phyloP scores from a whole-genome alignment of 148 eudicot species.

The Rhododendron mucronatum region DNA sequence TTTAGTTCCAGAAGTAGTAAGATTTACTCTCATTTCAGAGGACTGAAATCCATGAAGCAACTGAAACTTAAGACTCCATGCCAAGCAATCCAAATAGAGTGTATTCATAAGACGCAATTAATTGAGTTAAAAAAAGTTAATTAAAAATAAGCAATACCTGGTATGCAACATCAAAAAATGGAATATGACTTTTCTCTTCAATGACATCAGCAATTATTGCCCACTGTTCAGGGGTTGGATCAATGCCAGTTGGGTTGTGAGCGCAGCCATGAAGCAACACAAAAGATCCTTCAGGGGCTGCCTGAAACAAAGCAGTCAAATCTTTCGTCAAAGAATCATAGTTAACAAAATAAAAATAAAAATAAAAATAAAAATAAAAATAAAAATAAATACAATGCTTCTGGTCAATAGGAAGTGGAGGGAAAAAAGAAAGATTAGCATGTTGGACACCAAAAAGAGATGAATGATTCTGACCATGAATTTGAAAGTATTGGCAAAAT shows the following conservation, averaged over 20 bases:
- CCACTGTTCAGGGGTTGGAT: slow-evolving; percentile 97
- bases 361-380: not conserved
- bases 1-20: not conserved
- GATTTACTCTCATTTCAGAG: not conserved
- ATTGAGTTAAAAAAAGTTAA: not conserved
- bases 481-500: not conserved
- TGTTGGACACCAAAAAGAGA: not conserved
- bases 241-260: slow-evolving; percentile 98
- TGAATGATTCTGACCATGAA: not conserved
- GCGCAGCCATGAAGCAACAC: slow-evolving; percentile 97
- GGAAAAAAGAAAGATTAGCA: not conserved
- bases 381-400: not conserved
- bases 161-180: slow-evolving; percentile 98
- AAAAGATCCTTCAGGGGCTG: slow-evolving; percentile 93
- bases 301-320: slow-evolving; percentile 41
- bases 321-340: not conserved
- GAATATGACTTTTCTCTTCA: slow-evolving; percentile 83
- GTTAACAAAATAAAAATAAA: not conserved
- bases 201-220: slow-evolving; percentile 85
- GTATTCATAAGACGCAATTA: too few relatives aligned
- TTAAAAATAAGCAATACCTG: slow-evolving; percentile 43
- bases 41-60: not conserved
- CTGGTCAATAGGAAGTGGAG: not conserved
- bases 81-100: not conserved
- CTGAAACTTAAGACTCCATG: not conserved